Conservation (phyloP, 352 stramenopile species). For the Salisapilia sapeloensis region DNA sequence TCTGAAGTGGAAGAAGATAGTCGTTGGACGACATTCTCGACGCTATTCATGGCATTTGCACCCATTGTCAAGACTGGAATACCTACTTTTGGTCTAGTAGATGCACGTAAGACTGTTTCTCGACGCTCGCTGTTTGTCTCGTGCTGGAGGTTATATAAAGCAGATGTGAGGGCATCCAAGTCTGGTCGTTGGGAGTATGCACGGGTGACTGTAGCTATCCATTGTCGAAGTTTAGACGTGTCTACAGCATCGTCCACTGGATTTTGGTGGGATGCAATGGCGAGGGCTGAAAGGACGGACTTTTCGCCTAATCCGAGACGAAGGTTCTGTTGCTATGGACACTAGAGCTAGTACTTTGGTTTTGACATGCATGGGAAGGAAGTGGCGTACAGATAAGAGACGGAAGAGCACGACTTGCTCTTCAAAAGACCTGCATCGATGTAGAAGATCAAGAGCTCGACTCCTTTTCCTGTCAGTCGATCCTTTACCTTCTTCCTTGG, state of each 20-base stretch:
- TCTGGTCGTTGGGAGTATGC: slow-evolving; percentile 58
- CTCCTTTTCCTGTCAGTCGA: slow-evolving; percentile 43
- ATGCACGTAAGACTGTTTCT: slow-evolving; percentile 3
- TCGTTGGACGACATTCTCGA: slow-evolving; percentile 25
- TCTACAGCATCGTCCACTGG: not conserved
- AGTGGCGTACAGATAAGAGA: slow-evolving; percentile 33
- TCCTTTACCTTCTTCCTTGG: slow-evolving; percentile 31
- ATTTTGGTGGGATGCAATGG: slow-evolving; percentile 13
- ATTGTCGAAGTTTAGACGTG: slow-evolving; percentile 9
- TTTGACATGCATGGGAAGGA: not conserved
- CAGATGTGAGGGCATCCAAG: slow-evolving; percentile 24
- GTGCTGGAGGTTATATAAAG: slow-evolving; percentile 15
- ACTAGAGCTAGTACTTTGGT: not conserved
- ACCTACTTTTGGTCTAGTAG: slow-evolving; percentile 20
- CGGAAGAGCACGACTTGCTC: slow-evolving; percentile 48
- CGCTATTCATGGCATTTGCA: slow-evolving; percentile 46
- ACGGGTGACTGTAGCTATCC: slow-evolving; percentile 38
- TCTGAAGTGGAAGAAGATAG: slow-evolving; percentile 29
- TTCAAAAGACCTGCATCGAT: slow-evolving; percentile 22
- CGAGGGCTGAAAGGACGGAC: slow-evolving; percentile 50
- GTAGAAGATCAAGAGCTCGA: slow-evolving; percentile 28
- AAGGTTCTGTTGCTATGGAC: slow-evolving; percentile 56
- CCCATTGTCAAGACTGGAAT: slow-evolving; percentile 67
- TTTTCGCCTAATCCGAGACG: slow-evolving; percentile 72
- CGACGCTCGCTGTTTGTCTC: slow-evolving; percentile 9